Evolutionary conservation across 2,329 filamentous ascomycete genomes (phyloP).

Genomic region (Sporothrix brasiliensis): DNA sequence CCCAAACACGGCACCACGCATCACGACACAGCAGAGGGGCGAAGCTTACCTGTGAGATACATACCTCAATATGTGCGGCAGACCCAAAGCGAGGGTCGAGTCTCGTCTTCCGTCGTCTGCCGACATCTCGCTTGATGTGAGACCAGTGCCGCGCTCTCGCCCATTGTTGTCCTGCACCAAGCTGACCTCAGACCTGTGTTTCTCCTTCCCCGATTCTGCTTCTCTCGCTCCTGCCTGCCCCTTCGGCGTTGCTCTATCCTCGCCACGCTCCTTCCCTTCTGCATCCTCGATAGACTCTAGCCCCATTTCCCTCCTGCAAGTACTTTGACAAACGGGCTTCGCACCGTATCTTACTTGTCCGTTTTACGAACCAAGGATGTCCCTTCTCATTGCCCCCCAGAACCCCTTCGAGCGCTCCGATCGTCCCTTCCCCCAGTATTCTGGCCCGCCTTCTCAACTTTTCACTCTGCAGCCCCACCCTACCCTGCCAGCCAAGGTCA

Average conservation of each 20-base stretch:
- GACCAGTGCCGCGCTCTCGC: slow-evolving; percentile 14
- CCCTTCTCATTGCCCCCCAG: not conserved
- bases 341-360: not conserved
- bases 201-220: slow-evolving; percentile 15
- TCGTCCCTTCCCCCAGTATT: slow-evolving; percentile 12
- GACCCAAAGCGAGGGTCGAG: no score
- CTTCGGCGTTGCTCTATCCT: not conserved
- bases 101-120: not conserved
- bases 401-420: not conserved
- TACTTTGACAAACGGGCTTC: slow-evolving; percentile 15
- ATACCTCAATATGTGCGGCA: not conserved
- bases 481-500: slow-evolving; percentile 1
- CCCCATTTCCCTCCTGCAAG: slow-evolving; percentile 16
- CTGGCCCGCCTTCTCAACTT: not conserved
- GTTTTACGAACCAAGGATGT: slow-evolving; percentile 2
- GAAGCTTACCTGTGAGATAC: not conserved
- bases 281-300: not conserved
- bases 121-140: slow-evolving; percentile 12
- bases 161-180: slow-evolving; percentile 15
- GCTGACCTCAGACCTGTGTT: slow-evolving; percentile 27
- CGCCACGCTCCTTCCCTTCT: not conserved
- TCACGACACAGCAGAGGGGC: not conserved
- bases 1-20: not conserved
- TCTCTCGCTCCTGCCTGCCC: not conserved
- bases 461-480: not conserved